Base-by-base conservation (phyloP, 768 basidiomycete genomes). In the Boletus reticulatus region DNA sequence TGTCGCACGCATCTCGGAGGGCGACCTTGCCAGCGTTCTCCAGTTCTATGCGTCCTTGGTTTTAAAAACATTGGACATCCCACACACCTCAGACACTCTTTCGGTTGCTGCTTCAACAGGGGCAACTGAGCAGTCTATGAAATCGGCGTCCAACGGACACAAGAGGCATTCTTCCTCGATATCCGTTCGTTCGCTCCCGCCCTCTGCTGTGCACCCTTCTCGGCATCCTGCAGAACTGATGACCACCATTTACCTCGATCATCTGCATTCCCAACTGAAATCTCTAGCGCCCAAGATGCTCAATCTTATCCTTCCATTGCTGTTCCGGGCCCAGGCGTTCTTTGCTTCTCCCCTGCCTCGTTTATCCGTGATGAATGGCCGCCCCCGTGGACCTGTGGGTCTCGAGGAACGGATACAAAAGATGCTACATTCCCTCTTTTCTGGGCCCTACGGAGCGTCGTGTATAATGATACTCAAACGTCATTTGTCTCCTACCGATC, bases 291-390 rank as follows among this genome's bases (percentile, higher is more conserved):
- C 84, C 8, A 69, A 69, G 12, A 77, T 80, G 62, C 78, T 90
- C 36, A 66, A 72, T 13, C 62, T 72, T 36, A 83, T 91, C 50
- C 74, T 91, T n/a, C 85, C 87, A 0, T 75, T 87, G 34, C 80
- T 92, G n/a, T 88, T 90, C 64, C 84, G 87, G 17, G 80, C 80
- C 20, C 76, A 88, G 22, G 82, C 85, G 1, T 84, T 81, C 61
- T 87, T 81, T 63, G 75, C 83, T 4, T 79, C 83, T 4, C 83
- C 88, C 2, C 78, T 92, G 16, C 87, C 89, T 39, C 81, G 86
- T 9, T 72, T 92, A 11, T 82, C 86, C 6, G 74, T 89, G 41
- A 75, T 75, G 48, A 67, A 67, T 56, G 67, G 78, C 37, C 64
- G 70, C 22, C 62, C 67, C 4, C 73, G 68, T 6, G 64, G 64